Conservation (phyloP, 2,329 filamentous ascomycete genomes). For the Paraphoma sp. region DNA sequence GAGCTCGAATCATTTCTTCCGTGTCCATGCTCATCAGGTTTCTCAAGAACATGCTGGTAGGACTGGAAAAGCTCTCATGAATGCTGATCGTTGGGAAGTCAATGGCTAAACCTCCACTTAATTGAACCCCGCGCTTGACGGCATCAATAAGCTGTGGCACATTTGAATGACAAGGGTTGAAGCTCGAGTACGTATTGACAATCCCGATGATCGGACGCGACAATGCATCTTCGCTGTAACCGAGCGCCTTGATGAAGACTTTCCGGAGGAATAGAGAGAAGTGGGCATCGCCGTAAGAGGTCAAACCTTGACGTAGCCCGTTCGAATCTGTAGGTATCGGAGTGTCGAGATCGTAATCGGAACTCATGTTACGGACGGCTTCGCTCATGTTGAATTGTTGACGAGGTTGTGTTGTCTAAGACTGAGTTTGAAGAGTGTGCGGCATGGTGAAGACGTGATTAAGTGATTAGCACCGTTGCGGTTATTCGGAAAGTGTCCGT, state of each 20-base stretch:
- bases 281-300: slow-evolving; percentile 75
- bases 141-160: slow-evolving; percentile 75
- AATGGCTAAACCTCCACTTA: slow-evolving; percentile 71
- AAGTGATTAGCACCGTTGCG: too few species aligned
- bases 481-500: too few species aligned
- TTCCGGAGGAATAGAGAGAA: slow-evolving; percentile 78
- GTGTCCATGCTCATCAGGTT: slow-evolving; percentile 84
- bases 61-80: slow-evolving; percentile 71
- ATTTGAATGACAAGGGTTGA: slow-evolving; percentile 79
- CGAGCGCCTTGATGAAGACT: slow-evolving; percentile 78
- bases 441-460: too few species aligned
- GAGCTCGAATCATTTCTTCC: slow-evolving; percentile 77
- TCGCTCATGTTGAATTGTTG: neutral
- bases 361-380: neutral
- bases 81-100: slow-evolving; percentile 78
- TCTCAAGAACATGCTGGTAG: slow-evolving; percentile 76
- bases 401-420: too few species aligned
- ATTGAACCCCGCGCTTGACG: slow-evolving; percentile 70
- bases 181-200: slow-evolving; percentile 74
- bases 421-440: too few species aligned
- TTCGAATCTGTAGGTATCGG: slow-evolving; percentile 55
- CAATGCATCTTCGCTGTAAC: slow-evolving; percentile 75
- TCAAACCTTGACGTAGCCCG: slow-evolving; percentile 69
- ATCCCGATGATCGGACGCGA: slow-evolving; percentile 76
- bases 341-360: slow-evolving; percentile 65